A percentile compares a stretch with the other conserved stretches of the same genome.
phyloP scores from a whole-genome alignment of 1,284 basidiomycete genomes.

The Rhodotorula sp. region DNA sequence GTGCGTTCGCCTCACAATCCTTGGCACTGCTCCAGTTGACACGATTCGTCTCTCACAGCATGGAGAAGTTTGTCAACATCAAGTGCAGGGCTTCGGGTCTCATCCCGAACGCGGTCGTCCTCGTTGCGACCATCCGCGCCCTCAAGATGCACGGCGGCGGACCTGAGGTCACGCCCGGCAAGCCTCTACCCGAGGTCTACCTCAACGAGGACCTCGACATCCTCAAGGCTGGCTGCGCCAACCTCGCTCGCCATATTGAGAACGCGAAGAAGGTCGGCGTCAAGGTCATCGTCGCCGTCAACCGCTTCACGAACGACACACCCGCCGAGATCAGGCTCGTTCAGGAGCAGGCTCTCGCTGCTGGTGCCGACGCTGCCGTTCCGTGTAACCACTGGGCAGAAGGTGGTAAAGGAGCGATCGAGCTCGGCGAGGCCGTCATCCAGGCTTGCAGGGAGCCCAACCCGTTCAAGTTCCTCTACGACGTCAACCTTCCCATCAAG shows the following conservation, averaged over 20 bases:
- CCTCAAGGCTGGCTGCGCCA: constrained; percentile 87
- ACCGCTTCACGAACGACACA: constrained; percentile 91
- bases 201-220: constrained; percentile 89
- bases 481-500: constrained; percentile 73
- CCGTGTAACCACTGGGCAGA: constrained; percentile 96
- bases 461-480: constrained; percentile 77
- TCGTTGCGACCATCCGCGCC: constrained; percentile 95
- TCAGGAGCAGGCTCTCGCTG: constrained; percentile 71
- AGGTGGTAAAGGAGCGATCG: constrained; percentile 82
- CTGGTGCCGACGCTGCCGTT: constrained; percentile 91
- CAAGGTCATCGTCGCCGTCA: constrained; percentile 95
- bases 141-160: constrained; percentile 99
- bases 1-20: constrained; percentile 28
- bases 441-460: constrained; percentile 68
- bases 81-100: constrained; percentile 94
- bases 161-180: constrained; percentile 94
- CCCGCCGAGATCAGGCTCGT: constrained; percentile 84
- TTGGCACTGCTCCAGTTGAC: not conserved
- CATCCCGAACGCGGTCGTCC: constrained; percentile 87
- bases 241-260: constrained; percentile 88
- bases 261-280: constrained; percentile 94
- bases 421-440: constrained; percentile 82
- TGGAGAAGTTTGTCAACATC: constrained; percentile 94
- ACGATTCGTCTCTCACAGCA: constrained; percentile 39
- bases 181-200: constrained; percentile 89